phyloP scores from a whole-genome alignment of 2,329 filamentous ascomycete species.

The Arthrocladium fulminans region DNA sequence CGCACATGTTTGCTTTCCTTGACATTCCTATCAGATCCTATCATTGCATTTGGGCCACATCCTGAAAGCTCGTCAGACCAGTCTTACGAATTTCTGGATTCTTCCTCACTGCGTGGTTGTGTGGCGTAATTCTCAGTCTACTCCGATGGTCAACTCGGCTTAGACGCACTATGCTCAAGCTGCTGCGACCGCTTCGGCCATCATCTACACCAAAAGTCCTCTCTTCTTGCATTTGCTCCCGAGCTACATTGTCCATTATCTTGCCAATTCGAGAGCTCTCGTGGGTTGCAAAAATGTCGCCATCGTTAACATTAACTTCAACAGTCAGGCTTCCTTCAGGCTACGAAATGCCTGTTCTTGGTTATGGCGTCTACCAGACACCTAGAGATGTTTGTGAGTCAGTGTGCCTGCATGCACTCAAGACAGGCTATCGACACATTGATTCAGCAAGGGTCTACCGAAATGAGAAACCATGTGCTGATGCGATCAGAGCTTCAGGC shows the following conservation, averaged over 20 bases:
- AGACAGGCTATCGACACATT: conserved; percentile 51
- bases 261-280: too few species aligned
- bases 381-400: conserved; percentile 50
- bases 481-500: conserved; percentile 44
- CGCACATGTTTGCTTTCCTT: too few species aligned
- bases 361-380: conserved; percentile 37
- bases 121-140: not conserved
- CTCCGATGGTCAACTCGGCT: not conserved
- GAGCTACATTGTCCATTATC: too few species aligned
- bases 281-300: not conserved
- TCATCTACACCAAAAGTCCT: not conserved
- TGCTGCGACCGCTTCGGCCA: not conserved
- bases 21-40: too few species aligned
- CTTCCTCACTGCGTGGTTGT: too few species aligned
- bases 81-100: too few species aligned
- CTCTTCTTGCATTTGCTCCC: not conserved
- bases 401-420: conserved; percentile 49
- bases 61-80: too few species aligned
- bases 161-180: too few species aligned
- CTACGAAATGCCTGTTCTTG: conserved; percentile 32
- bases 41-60: too few species aligned
- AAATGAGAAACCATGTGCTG: conserved; percentile 49
- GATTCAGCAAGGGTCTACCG: conserved; percentile 51
- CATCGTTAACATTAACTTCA: conserved; percentile 22
- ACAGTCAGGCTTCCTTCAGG: conserved; percentile 33